phyloP scores from a whole-genome alignment of 345 rosid species.

The Alliaria petiolata region DNA sequence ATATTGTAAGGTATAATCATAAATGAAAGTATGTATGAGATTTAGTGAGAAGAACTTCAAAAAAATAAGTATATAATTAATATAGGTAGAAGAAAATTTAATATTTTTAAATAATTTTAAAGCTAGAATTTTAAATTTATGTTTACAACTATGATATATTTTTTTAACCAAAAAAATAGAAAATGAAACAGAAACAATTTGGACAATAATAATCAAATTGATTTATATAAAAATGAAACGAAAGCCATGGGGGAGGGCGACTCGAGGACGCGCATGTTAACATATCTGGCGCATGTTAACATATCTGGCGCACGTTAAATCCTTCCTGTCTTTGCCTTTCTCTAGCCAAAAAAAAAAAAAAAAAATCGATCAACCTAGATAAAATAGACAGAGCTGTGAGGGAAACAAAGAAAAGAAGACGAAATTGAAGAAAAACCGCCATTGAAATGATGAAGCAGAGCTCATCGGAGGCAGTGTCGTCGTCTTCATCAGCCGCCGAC shows the following conservation, averaged over 20 bases:
- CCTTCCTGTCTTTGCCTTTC: constrained; percentile 7
- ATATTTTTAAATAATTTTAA: too few relatives aligned
- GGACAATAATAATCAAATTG: background rate
- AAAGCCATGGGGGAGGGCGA: constrained; percentile 1
- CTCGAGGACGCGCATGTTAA: constrained; percentile 23
- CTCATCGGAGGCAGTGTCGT: constrained; percentile 70
- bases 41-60: too few relatives aligned
- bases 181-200: background rate
- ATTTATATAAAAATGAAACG: background rate
- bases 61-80: too few relatives aligned
- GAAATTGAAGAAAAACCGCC: constrained; percentile 12
- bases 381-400: constrained; percentile 9
- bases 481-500: constrained; percentile 37
- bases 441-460: constrained; percentile 52
- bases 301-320: background rate
- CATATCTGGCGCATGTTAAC: background rate
- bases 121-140: too few relatives aligned
- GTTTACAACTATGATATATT: too few relatives aligned
- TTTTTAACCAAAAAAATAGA: too few relatives aligned
- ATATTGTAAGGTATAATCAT: too few relatives aligned
- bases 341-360: background rate
- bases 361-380: constrained; percentile 34
- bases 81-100: too few relatives aligned
- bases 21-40: too few relatives aligned
- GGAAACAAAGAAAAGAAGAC: background rate